Evolutionary conservation across 2,329 filamentous ascomycete species (phyloP), one percentile per base, ranked within the genome.

Genomic region (Neofusicoccum laricinum): DNA sequence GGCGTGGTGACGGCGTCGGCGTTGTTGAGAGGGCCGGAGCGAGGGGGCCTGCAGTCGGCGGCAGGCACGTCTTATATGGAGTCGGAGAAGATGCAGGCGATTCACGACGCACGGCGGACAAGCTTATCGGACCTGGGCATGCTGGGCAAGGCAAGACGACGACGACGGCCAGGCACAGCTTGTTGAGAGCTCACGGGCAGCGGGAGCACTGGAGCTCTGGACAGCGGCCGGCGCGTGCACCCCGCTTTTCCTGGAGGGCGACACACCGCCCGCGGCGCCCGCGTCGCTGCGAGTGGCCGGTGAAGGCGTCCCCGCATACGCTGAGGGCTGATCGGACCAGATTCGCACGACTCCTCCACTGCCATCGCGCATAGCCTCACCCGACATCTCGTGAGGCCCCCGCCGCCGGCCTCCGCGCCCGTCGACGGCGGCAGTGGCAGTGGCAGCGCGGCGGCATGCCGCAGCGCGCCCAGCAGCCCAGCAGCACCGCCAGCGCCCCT

Each of bases 101-200:
- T 43, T 45, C 53, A 58, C 53, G 53, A 45, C 45, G 53, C 53
- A 32, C 53, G 25, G 21, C 53, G 38, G 25, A 34, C 53, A 43
- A 21, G 41, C 40, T 59, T 46, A 59, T 45, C 55, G 19, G 41
- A n/a, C 40, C 7, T 15, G 17, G 55, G 55, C 36, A 46, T 59
- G 40, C 25, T 34, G 40, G 21, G 25, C 46, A 21, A 34, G 21
- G 46, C 46, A 50, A 30, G 40, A 40, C 50, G n/a, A 55, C 50
- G n/a, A 55, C 19, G 21, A 30, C 38, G 43, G 38, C 53, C 53
- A 58, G 53, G 40, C 53, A 58, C 53, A 58, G 53, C 55, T 59
- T 59, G 55, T 59, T 59, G 55, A 46, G 55, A 36, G 41, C 55
- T 45, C 40, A 59, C 55, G 55, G 40, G 46, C 53, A n/a, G 51